Conservation (phyloP, 2,329 filamentous ascomycete species). For the Rhynchosporium secalis region DNA sequence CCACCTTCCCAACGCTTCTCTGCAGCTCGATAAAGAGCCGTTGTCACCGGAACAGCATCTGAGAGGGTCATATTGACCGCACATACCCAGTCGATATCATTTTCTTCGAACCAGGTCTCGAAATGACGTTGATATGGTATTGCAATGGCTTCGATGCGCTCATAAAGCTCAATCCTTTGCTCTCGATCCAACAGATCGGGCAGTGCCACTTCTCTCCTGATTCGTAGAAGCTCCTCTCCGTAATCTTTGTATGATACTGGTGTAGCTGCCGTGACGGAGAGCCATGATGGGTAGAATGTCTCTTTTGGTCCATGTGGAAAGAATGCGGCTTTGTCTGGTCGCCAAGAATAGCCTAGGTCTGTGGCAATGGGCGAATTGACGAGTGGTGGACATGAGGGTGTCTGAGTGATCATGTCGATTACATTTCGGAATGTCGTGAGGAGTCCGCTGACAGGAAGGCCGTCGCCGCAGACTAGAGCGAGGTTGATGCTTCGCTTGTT, state of each 20-base stretch:
- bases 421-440: conserved; percentile 13
- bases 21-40: conserved; percentile 3
- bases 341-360: conserved; percentile 12
- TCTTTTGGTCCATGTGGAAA: not conserved
- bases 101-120: conserved; percentile 11
- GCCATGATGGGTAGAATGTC: conserved; percentile 8
- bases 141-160: not conserved
- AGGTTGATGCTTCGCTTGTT: conserved; percentile 3
- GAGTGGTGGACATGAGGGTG: conserved; percentile 1
- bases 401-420: not conserved
- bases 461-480: conserved; percentile 8
- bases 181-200: not conserved
- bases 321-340: conserved; percentile 9
- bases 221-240: not conserved
- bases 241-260: conserved; percentile 3
- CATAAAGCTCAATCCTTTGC: not conserved
- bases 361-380: conserved; percentile 4
- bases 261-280: not conserved
- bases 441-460: conserved; percentile 1
- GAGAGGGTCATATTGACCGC: conserved; percentile 12
- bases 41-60: conserved; percentile 7
- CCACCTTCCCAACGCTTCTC: conserved; percentile 4
- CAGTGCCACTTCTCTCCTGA: conserved; percentile 6
- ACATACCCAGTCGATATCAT: conserved; percentile 9
- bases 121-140: conserved; percentile 2